Base-by-base conservation (phyloP, 495 filamentous ascomycete genomes). In the Xylaria sp. region DNA sequence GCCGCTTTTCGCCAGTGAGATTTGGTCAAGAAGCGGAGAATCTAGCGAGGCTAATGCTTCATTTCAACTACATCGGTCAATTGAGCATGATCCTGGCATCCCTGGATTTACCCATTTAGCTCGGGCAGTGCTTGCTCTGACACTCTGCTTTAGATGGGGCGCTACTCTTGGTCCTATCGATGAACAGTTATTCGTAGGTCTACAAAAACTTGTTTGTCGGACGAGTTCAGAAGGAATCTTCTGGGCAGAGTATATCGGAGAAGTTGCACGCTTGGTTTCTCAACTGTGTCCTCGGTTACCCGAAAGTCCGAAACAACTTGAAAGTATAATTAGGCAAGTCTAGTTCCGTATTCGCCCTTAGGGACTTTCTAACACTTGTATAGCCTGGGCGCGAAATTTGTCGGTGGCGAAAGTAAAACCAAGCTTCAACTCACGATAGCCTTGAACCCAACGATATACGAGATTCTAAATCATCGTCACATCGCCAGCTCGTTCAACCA, bases 91-190 rank as follows among this genome's bases (percentile, higher is more conserved):
- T 12, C 81, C 95, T 0, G 87, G 91, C 19, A 83, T 87, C 0
- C 92, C 95, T 61, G 93, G 94, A 0, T 81, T 97, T 12, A 88
- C 87, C 1, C 95, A 98, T 71, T 72, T 88, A 17, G 85, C 90
- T 43, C 88, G 95, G 3, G 90, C 91, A 0, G 80, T 93, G 1
- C 80, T 97, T 2, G 92, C 90, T 0, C 80, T 97, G 2, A 86
- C 91, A 2, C 86, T 95, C 15, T 94, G 90, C 65, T 92, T 90
- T 57, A 86, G 95, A 71, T 97, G 93, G 87, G 92, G 90, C 17
- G 90, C 88, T 8, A 84, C 87, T 68, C 80, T 97, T 12, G 81
- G 80, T 19, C 81, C 85, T 2, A 84, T 85, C 31, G 84, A 89
- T 68, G 75, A 77, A 55, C 74, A 77, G 11, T 74, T 87, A 15